Evolutionary conservation across 2,329 filamentous ascomycete genomes (phyloP).

Genomic region (Microsporum canis): DNA sequence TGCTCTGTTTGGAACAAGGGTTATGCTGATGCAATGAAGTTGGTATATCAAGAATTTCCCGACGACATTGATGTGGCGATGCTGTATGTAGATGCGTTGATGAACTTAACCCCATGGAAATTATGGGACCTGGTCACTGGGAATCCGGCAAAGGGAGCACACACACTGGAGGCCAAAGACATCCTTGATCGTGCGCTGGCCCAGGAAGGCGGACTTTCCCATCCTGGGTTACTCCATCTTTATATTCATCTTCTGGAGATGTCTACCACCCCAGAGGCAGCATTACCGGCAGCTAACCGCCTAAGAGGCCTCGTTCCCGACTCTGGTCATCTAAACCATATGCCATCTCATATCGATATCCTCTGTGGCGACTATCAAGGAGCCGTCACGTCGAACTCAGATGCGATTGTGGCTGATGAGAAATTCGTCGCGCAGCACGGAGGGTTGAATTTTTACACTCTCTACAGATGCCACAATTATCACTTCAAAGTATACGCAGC

Average conservation of each 20-base stretch:
- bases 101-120: constrained; percentile 55
- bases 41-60: constrained; percentile 42
- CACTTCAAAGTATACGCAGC: constrained; percentile 67
- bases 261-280: constrained; percentile 54
- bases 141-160: constrained; percentile 43
- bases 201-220: constrained; percentile 39
- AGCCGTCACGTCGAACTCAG: constrained; percentile 55
- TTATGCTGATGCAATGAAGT: constrained; percentile 52
- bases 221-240: constrained; percentile 61
- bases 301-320: constrained; percentile 57
- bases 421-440: constrained; percentile 51
- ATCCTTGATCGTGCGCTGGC: constrained; percentile 50
- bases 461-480: constrained; percentile 64
- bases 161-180: constrained; percentile 47
- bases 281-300: constrained; percentile 48
- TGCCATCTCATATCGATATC: constrained; percentile 68
- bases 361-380: constrained; percentile 59
- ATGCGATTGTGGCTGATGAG: constrained; percentile 57
- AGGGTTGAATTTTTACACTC: constrained; percentile 58
- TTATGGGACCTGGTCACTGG: constrained; percentile 53
- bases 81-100: constrained; percentile 53
- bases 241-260: constrained; percentile 74
- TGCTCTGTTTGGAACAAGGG: constrained; percentile 45
- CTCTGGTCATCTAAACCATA: constrained; percentile 59
- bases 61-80: constrained; percentile 53